Percentiles rank a stretch among this genome's conserved stretches.
Conservation (phyloP, 2,329 filamentous ascomycete genomes). For the Fusarium camptoceras region DNA sequence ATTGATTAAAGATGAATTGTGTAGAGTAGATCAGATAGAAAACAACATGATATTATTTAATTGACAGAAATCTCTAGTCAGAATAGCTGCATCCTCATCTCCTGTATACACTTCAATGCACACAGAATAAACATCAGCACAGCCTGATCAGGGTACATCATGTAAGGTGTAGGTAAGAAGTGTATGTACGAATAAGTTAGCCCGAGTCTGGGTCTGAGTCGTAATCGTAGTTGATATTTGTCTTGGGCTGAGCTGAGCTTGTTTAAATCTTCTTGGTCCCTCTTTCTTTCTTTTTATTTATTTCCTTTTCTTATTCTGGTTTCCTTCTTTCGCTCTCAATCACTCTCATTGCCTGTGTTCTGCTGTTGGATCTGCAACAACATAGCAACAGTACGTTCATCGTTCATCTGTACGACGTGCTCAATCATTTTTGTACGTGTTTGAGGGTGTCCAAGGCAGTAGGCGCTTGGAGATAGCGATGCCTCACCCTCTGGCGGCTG, state of each 20-base stretch:
- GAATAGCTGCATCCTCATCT: neutral
- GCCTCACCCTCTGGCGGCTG: conserved; percentile 41
- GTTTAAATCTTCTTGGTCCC: conserved; percentile 26
- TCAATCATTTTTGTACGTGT: conserved; percentile 1
- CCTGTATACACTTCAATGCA: neutral
- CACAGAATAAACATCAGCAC: conserved; percentile 15
- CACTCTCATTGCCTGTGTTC: conserved; percentile 3
- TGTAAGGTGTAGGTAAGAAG: neutral
- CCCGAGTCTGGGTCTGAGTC: conserved; percentile 21
- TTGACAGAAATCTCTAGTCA: neutral
- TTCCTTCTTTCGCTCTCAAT: neutral
- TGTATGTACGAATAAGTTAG: neutral
- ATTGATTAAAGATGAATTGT: neutral
- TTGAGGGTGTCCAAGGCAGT: neutral
- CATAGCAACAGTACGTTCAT: neutral
- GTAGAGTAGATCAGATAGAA: neutral
- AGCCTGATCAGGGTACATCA: conserved; percentile 12
- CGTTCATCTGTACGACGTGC: neutral
- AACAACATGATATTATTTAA: neutral
- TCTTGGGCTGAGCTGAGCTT: conserved; percentile 4
- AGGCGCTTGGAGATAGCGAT: conserved; percentile 17
- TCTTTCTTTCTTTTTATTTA: neutral
- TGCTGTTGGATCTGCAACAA: neutral
- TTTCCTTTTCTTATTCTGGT: neutral
- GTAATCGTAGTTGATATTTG: conserved; percentile 28